A percentile compares a stretch with the other conserved stretches of the same genome.
phyloP scores from a whole-genome alignment of 345 rosid genomes.

The Syzygium jambos region DNA sequence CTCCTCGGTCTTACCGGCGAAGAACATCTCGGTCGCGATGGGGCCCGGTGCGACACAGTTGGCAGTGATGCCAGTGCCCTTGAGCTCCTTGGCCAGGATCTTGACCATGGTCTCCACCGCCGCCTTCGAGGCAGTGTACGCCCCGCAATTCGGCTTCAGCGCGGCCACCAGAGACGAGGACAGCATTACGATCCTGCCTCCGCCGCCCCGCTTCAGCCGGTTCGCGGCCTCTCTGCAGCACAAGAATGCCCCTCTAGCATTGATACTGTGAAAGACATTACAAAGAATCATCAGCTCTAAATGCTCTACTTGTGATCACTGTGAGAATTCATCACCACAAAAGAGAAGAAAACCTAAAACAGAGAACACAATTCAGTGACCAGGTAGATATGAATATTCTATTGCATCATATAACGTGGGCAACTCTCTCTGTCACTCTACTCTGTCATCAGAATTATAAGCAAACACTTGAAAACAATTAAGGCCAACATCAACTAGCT shows the following conservation, averaged over 20 bases:
- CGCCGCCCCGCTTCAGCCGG: constrained; percentile 10
- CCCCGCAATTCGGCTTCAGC: neutral
- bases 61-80: constrained; percentile 8
- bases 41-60: constrained; percentile 11
- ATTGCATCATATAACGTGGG: neutral
- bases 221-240: constrained; percentile 11
- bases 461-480: neutral
- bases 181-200: constrained; percentile 11
- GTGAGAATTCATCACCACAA: neutral
- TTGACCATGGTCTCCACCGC: constrained; percentile 9
- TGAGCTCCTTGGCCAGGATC: constrained; percentile 18
- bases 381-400: too few relatives aligned
- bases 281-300: neutral
- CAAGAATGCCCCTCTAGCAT: constrained; percentile 13
- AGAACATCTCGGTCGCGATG: constrained; percentile 8
- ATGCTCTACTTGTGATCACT: neutral
- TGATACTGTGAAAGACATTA: neutral
- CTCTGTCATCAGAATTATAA: neutral
- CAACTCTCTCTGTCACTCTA: neutral
- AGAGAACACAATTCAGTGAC: neutral
- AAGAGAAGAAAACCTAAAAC: neutral
- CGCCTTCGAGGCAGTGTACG: constrained; percentile 12
- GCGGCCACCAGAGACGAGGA: constrained; percentile 1
- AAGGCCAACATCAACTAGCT: neutral
- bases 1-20: constrained; percentile 6